Evolutionary conservation across 2,329 filamentous ascomycete genomes (phyloP), one percentile per base, ranked within the genome.

Genomic region (Pseudogymnoascus sp.): DNA sequence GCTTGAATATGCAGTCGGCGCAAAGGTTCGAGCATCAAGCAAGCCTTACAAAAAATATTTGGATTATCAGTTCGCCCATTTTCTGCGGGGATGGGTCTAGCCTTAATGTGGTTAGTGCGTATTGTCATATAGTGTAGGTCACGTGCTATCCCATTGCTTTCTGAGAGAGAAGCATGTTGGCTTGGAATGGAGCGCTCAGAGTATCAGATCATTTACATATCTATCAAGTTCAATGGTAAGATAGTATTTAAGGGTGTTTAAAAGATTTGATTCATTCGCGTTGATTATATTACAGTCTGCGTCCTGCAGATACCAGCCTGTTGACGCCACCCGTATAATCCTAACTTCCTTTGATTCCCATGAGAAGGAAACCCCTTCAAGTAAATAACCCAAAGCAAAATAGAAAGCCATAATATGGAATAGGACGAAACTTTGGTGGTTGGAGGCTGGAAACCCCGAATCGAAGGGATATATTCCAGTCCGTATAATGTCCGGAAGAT

Each of bases 21-120:
- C 48, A 55, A 55, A 55, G 48, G 48, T 55, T 18, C 48, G 48
- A 33, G 29, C 48, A 55, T 55, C 48, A 33, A 55, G 29, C 48
- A 55, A 55, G 48, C 48, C 48, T 55, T 33, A 55, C 48, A 55
- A 55, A 55, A 55, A 55, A 55, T 55, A 55, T 55, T 55, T 55
- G 48, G 48, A 55, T 55, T 55, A 55, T 55, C 48, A 55, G 48
- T 55, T 55, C n/a, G 29, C 29, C 29, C 48, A 5, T 55, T 55
- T 55, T 55, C 48, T 55, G 48, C 29, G 29, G 48, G 48, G 27
- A 55, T 10, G n/a, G 29, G 5, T 7, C 48, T 55, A 55, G 48
- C 4, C 48, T 55, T 33, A 18, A 33, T 33, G 3, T 1, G n/a
- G 27, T 27, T 55, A 55, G 48, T 10, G 9, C 4, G 8, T 21